A percentile compares a stretch with the other conserved stretches of the same genome.
phyloP scores from a whole-genome alignment of 2,329 filamentous ascomycete species.

The Fusarium pseudoanthophilum region DNA sequence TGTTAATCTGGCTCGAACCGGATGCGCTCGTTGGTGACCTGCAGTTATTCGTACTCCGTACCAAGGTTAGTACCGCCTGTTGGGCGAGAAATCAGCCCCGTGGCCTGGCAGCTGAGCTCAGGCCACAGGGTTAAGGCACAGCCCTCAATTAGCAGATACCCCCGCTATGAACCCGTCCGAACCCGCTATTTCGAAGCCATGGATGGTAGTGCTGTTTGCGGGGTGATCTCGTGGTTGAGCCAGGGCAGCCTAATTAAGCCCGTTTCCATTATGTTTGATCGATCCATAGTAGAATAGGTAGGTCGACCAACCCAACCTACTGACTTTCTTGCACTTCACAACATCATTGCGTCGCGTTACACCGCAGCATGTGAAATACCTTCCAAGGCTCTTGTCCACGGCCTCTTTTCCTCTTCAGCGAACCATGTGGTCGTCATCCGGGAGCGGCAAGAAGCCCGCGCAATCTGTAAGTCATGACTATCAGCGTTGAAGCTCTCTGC shows the following conservation, averaged over 20 bases:
- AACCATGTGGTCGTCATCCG: conserved; percentile 72
- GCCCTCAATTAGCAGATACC: conserved; percentile 8
- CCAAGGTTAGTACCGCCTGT: background rate
- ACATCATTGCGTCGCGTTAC: conserved; percentile 41
- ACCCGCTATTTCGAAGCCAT: conserved; percentile 23
- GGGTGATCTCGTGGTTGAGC: conserved; percentile 34
- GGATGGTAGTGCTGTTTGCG: conserved; percentile 33
- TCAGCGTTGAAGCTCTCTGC: conserved; percentile 26
- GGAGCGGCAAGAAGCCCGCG: conserved; percentile 74
- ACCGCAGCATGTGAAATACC: conserved; percentile 48
- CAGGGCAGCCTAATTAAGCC: conserved; percentile 25
- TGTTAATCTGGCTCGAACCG: background rate
- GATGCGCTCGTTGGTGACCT: background rate
- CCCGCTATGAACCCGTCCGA: conserved; percentile 24
- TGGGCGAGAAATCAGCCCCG: background rate
- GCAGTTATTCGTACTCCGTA: background rate
- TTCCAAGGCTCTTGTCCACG: conserved; percentile 40
- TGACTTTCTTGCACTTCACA: conserved; percentile 28
- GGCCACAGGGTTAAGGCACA: conserved; percentile 1
- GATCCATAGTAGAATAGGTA: conserved; percentile 16
- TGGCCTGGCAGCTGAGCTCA: background rate
- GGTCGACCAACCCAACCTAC: conserved; percentile 24
- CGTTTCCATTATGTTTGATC: conserved; percentile 26
- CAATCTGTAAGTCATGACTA: conserved; percentile 69
- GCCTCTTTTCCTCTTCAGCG: conserved; percentile 43